phyloP scores from a whole-genome alignment of 2,329 filamentous ascomycete species.

The Cryphonectria japonica region DNA sequence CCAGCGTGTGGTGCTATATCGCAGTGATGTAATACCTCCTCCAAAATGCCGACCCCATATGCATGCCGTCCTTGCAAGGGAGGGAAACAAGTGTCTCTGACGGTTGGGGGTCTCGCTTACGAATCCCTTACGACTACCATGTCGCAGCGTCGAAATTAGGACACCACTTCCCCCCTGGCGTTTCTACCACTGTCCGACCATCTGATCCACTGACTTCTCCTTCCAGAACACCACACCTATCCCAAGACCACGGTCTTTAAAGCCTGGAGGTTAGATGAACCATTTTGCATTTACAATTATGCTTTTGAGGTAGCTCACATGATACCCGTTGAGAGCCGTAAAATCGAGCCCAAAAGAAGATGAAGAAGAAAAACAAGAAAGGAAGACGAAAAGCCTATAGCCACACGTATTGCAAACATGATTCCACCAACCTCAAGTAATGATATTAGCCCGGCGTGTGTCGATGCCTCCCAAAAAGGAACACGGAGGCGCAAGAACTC shows the following conservation, averaged over 20 bases:
- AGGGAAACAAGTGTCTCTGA: background rate
- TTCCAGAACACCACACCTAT: background rate
- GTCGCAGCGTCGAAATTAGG: background rate
- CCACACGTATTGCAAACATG: background rate
- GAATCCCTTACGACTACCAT: constrained; percentile 8
- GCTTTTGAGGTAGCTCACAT: background rate
- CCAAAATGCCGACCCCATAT: background rate
- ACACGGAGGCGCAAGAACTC: background rate
- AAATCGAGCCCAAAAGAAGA: background rate
- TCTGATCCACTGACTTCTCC: background rate
- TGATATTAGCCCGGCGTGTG: background rate
- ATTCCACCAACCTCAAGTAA: background rate
- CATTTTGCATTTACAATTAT: background rate
- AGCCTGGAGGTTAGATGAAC: background rate
- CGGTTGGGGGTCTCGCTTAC: constrained; percentile 1
- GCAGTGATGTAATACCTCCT: background rate
- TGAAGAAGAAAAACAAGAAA: no score
- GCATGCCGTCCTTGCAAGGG: background rate
- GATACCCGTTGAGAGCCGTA: background rate
- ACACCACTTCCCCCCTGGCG: background rate
- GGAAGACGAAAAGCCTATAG: background rate
- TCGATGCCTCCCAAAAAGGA: background rate
- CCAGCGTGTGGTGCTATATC: background rate
- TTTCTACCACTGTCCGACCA: background rate
- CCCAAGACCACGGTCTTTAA: background rate